Evolutionary conservation across 345 rosid species (phyloP).

Genomic region (Hypericum androsaemum): DNA sequence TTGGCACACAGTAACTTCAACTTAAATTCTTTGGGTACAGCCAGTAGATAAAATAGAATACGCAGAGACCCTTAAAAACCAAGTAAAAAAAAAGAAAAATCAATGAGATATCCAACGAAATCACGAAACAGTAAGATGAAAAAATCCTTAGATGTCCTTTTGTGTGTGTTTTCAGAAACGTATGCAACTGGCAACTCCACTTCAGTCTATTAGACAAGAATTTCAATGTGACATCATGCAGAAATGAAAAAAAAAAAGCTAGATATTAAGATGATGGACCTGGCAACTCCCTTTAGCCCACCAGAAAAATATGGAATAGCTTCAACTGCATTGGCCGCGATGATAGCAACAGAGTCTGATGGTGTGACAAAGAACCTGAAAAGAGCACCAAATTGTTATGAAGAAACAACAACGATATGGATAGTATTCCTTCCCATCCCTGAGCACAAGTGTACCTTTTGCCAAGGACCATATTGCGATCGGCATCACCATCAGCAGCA

Average conservation of each 20-base stretch:
- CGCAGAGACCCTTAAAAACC: too few relatives aligned
- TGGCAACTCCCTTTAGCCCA: slow-evolving; percentile 98
- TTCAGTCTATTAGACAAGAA: background rate
- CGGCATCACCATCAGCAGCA: slow-evolving; percentile 99
- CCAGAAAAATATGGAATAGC: slow-evolving; percentile 87
- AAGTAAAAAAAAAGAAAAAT: too few relatives aligned
- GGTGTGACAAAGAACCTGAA: slow-evolving; percentile 96
- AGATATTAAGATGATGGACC: slow-evolving; percentile 30
- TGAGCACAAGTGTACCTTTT: slow-evolving; percentile 44
- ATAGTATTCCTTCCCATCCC: background rate
- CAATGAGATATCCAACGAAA: too few relatives aligned
- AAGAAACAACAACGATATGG: slow-evolving; percentile 3
- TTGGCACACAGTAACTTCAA: too few relatives aligned
- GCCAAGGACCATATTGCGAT: slow-evolving; percentile 98
- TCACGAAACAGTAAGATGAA: too few relatives aligned
- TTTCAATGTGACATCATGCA: background rate
- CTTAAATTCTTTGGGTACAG: too few relatives aligned
- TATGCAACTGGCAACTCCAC: too few relatives aligned
- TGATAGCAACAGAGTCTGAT: slow-evolving; percentile 95
- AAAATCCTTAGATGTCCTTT: too few relatives aligned
- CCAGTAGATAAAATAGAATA: too few relatives aligned
- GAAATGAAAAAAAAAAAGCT: background rate
- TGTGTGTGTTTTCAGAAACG: too few relatives aligned
- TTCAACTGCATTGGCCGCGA: slow-evolving; percentile 94
- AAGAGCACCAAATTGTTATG: slow-evolving; percentile 9